A percentile compares a stretch with the other conserved stretches of the same genome.
These are phyloP conservation scores for Lasiodiplodia theobromae DNA, from an alignment of 2,329 filamentous ascomycete genomes.

Conservation along the genomic window DNA sequence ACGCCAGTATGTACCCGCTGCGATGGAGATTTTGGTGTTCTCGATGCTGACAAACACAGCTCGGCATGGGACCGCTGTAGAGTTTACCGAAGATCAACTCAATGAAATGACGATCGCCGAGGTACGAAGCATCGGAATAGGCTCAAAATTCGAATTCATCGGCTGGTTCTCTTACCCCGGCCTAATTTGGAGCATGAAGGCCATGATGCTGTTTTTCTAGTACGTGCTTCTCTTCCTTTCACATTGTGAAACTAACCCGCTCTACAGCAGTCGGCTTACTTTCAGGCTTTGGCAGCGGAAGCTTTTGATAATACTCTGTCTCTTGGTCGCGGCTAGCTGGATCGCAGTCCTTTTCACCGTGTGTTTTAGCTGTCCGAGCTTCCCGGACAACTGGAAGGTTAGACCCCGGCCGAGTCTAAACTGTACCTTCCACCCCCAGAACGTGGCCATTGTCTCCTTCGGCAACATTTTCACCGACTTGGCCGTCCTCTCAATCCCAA, in stretches of 20 bases:
- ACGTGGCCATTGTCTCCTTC: constrained; percentile 40
- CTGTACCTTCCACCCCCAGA: constrained; percentile 42
- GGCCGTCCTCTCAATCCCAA: constrained; percentile 42
- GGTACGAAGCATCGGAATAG: background rate
- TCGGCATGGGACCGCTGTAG: constrained; percentile 7
- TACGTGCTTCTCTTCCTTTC: constrained; percentile 31
- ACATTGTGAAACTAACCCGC: constrained; percentile 28
- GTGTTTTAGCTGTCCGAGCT: constrained; percentile 39
- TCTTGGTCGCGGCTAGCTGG: constrained; percentile 38
- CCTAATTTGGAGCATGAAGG: constrained; percentile 46
- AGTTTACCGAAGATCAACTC: constrained; percentile 8
- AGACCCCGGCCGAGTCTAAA: constrained; percentile 36
- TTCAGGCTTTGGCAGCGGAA: constrained; percentile 42
- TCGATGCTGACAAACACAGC: background rate
- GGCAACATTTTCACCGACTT: constrained; percentile 45
- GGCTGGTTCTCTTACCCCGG: constrained; percentile 40
- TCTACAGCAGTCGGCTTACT: constrained; percentile 39
- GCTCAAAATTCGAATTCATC: constrained; percentile 19
- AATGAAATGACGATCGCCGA: background rate
- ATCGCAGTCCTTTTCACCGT: constrained; percentile 44
- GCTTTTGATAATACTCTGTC: constrained; percentile 40
- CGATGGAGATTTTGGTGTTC: background rate
- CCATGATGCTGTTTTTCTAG: constrained; percentile 42
- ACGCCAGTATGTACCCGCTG: background rate
- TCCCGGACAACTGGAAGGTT: constrained; percentile 41